A percentile compares a stretch with the other conserved stretches of the same genome.
These are phyloP conservation scores for Salix exigua DNA, from an alignment of 345 rosid genomes.

Conservation along the genomic window DNA sequence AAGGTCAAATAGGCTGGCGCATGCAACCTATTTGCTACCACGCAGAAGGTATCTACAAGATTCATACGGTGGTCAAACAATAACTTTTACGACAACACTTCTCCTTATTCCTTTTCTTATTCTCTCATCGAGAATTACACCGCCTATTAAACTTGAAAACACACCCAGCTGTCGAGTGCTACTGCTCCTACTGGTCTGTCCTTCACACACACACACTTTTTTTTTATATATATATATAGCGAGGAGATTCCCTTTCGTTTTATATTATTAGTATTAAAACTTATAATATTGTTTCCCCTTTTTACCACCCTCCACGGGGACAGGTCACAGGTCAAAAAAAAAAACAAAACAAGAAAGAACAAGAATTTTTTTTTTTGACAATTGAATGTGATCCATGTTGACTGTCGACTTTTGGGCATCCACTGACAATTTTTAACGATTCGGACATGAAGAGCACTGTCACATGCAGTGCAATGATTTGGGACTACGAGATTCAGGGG, in stretches of 20 bases:
- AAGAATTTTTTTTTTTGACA: neutral
- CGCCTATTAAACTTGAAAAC: too few relatives aligned
- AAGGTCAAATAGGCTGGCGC: too few relatives aligned
- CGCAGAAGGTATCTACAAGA: too few relatives aligned
- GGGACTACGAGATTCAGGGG: conserved; percentile 29
- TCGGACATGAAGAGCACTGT: conserved; percentile 20
- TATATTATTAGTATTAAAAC: too few relatives aligned
- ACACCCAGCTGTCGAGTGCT: neutral
- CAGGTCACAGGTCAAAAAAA: neutral
- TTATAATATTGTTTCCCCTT: neutral
- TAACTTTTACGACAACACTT: too few relatives aligned
- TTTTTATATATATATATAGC: too few relatives aligned
- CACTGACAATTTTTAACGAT: neutral
- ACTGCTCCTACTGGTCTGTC: conserved; percentile 1
- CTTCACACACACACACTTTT: neutral
- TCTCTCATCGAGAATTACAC: too few relatives aligned
- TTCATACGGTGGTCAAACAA: too few relatives aligned
- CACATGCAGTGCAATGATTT: conserved; percentile 33
- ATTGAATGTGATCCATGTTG: neutral
- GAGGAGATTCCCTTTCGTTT: too few relatives aligned
- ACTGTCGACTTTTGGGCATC: neutral
- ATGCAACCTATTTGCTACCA: too few relatives aligned
- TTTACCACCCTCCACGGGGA: neutral
- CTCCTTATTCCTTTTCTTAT: too few relatives aligned
- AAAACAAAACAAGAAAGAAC: too few relatives aligned